Evolutionary conservation across 345 rosid genomes (phyloP), one percentile per base, ranked within the genome.

Genomic region (Ailanthus altissimus): DNA sequence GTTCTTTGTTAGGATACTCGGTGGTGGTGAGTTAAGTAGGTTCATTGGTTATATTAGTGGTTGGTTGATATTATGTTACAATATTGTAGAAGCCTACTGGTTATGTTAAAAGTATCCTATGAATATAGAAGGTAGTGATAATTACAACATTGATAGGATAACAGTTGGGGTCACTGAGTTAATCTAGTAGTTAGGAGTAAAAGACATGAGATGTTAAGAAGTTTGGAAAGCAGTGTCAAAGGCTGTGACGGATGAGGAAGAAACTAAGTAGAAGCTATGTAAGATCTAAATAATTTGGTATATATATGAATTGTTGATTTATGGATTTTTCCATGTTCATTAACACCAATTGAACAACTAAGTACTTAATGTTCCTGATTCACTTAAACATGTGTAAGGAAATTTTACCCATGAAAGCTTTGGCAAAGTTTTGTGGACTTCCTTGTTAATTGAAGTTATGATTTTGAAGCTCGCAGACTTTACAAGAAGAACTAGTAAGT

Each of bases 211-310:
- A 12, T 11, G 4, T 74, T 47, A 47, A 49, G 43, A 59, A 18
- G 26, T 73, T 61, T 42, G 62, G 40, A 94, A 92, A 87, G 91
- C 83, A 68, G 94, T 97, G 46, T 66, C 82, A 59, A 84, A 86
- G 83, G 87, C 82, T 64, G 83, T 93, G 78, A 83, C 75, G 84
- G 94, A 92, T 62, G 98, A 93, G 85, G 99, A 93, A 85, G 90
- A 80, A 81, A 6, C 77, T 47, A 95, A 95, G 78, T 91, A 95
- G 85, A 88, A 83, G 82, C 85, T 95, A 61, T 95, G 97, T 46
- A 90, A 58, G 98, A 95, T 83, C 84, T 95, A 81, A 90, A 86
- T 80, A 75, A 85, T 65, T 84, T 93, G 97, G 98, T 93, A 88
- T 88, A 87, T 20, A 25, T 49, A 67, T 79, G 75, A 23, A 75